A percentile compares a stretch with the other conserved stretches of the same genome.
Conservation (phyloP, 495 filamentous ascomycete genomes). For the Immersiella caudata region DNA sequence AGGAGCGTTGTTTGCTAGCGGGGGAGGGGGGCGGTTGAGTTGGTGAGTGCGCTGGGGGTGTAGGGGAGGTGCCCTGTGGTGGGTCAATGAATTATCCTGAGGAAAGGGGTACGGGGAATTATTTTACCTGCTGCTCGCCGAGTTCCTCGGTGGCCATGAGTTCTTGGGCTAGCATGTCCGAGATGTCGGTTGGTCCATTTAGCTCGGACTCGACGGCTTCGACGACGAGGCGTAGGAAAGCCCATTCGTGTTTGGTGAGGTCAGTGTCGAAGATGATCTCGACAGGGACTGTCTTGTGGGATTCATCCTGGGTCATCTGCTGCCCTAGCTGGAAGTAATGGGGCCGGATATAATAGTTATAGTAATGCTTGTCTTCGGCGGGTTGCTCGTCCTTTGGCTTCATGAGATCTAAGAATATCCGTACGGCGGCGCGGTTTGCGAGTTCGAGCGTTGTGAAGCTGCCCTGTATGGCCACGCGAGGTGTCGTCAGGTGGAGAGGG, state of each 20-base stretch:
- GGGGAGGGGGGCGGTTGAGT: too few species aligned
- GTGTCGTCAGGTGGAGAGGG: not conserved
- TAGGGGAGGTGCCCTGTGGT: not conserved
- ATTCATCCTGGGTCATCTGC: not conserved
- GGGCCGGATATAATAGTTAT: not conserved
- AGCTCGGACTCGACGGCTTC: slow-evolving; percentile 20
- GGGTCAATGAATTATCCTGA: not conserved
- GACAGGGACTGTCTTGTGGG: not conserved
- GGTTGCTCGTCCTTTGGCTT: slow-evolving; percentile 5
- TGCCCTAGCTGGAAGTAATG: not conserved
- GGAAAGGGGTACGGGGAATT: not conserved
- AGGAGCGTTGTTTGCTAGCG: not conserved
- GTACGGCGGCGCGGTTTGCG: slow-evolving; percentile 20
- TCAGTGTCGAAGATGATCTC: slow-evolving; percentile 18
- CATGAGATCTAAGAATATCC: slow-evolving; percentile 15
- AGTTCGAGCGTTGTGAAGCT: slow-evolving; percentile 20
- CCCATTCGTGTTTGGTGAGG: slow-evolving; percentile 17
- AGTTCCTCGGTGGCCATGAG: not conserved
- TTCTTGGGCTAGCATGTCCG: slow-evolving; percentile 22
- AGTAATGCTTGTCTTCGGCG: slow-evolving; percentile 15
- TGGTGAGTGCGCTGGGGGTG: not conserved
- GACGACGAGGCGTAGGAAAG: slow-evolving; percentile 26
- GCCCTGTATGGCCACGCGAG: slow-evolving; percentile 4
- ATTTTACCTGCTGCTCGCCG: not conserved
- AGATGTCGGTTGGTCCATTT: slow-evolving; percentile 26